phyloP scores from a whole-genome alignment of 169 alveolate genomes.

The Condylostoma magnum region DNA sequence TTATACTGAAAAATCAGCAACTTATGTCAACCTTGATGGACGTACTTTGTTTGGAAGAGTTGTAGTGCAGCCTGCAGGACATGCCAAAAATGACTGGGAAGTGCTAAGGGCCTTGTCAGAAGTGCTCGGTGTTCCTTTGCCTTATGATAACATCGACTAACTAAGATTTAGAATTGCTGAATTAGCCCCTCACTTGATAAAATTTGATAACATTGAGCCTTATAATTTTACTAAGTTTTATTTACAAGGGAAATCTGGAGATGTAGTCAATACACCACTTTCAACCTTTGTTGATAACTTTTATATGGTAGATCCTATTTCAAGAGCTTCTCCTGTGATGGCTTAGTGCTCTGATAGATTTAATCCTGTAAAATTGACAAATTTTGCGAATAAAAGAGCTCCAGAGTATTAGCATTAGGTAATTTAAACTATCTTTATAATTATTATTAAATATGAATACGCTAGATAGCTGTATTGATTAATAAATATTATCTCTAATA shows the following conservation, averaged over 20 bases:
- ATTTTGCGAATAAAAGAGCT: no score
- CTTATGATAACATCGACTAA: conserved; percentile 68
- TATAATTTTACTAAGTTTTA: conserved; percentile 52
- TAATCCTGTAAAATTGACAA: conserved; percentile 40
- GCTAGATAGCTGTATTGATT: no score
- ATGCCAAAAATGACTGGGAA: conserved; percentile 76
- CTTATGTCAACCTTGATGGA: conserved; percentile 78
- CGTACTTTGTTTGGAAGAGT: conserved; percentile 60
- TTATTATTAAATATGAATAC: no score
- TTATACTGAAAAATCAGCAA: conserved; percentile 58
- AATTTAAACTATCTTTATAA: not conserved
- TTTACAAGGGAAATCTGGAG: conserved; percentile 35
- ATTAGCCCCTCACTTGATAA: conserved; percentile 78
- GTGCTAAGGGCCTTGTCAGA: conserved; percentile 77
- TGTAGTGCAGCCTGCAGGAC: conserved; percentile 61
- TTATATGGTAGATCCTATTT: conserved; percentile 77
- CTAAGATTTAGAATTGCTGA: conserved; percentile 72
- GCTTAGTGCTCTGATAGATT: conserved; percentile 74
- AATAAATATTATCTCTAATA: no score
- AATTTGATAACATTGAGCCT: conserved; percentile 66
- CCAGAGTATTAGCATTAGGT: conserved; percentile 20
- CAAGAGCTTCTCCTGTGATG: conserved; percentile 64
- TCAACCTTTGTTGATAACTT: conserved; percentile 40
- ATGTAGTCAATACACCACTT: conserved; percentile 25
- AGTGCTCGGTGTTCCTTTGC: conserved; percentile 63